These are phyloP conservation scores for Coemansia sp. DNA, from an alignment of 192 early-diverging fungal species.

Conservation along the genomic window DNA sequence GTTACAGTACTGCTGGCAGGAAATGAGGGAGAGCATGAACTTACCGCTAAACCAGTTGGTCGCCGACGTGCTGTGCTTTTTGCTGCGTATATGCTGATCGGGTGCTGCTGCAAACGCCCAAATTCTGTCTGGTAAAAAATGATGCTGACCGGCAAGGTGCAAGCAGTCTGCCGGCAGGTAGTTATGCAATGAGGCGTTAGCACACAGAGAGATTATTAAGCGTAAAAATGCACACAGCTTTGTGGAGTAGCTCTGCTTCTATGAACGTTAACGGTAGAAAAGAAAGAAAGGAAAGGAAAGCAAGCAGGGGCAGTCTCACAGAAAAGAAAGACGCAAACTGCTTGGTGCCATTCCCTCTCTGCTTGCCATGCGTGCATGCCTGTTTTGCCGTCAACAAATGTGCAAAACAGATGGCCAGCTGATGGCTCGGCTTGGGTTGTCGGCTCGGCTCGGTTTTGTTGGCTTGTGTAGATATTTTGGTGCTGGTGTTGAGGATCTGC, in stretches of 20 bases:
- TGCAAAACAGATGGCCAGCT: slow-evolving; percentile 2
- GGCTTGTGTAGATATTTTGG: not conserved
- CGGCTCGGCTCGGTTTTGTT: not conserved
- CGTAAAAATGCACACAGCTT: slow-evolving; percentile 3
- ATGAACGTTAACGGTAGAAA: not conserved
- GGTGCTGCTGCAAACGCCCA: not conserved
- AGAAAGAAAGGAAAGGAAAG: not conserved
- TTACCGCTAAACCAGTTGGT: not conserved
- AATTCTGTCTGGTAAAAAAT: not conserved
- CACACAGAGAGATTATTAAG: not conserved
- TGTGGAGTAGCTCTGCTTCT: not conserved
- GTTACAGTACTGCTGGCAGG: too few relatives aligned
- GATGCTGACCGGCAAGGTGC: not conserved
- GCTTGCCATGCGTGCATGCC: slow-evolving; percentile 5
- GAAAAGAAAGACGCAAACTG: slow-evolving; percentile 3
- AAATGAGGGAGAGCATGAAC: not conserved
- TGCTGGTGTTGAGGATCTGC: too few relatives aligned
- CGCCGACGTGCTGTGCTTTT: not conserved
- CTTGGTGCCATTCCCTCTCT: not conserved
- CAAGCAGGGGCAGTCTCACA: not conserved
- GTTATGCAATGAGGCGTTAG: slow-evolving; percentile 1
- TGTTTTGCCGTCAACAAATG: not conserved
- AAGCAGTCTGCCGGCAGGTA: not conserved
- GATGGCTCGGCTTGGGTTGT: not conserved
- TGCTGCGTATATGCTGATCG: not conserved